phyloP scores from a whole-genome alignment of 129 eudicot genomes.

The Gnaphalium uliginosum region DNA sequence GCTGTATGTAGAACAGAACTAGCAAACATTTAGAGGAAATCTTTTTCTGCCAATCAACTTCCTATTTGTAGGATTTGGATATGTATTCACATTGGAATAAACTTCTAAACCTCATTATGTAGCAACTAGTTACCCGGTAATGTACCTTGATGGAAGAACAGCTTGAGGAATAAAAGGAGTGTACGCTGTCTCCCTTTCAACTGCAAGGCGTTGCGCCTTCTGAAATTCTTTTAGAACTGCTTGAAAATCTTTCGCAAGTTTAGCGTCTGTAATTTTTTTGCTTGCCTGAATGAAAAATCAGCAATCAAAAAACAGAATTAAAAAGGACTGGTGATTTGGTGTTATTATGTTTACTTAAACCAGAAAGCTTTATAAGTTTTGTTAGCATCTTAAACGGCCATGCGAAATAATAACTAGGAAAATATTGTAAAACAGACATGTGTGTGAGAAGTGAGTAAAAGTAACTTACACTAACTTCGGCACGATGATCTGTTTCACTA shows the following conservation, averaged over 20 bases:
- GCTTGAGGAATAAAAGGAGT: constrained; percentile 13
- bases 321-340: not conserved
- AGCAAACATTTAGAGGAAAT: no score
- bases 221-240: constrained; percentile 89
- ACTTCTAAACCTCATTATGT: not conserved
- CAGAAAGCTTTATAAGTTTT: constrained; percentile 2
- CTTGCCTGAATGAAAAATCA: constrained; percentile 54
- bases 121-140: not conserved
- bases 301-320: not conserved
- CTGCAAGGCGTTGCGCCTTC: constrained; percentile 93
- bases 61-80: not conserved
- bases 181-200: constrained; percentile 87
- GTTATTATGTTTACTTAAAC: not conserved
- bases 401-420: constrained; percentile 13
- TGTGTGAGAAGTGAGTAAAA: not conserved
- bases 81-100: not conserved
- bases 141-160: constrained; percentile 15
- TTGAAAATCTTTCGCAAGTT: constrained; percentile 97
- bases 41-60: not conserved
- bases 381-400: constrained; percentile 8
- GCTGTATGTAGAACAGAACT: constrained; percentile 24
- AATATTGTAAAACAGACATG: not conserved
- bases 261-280: constrained; percentile 92
- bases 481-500: constrained; percentile 76
- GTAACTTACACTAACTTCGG: constrained; percentile 74